Base-by-base conservation (phyloP, 345 rosid species). In the Aquilaria sinensis region DNA sequence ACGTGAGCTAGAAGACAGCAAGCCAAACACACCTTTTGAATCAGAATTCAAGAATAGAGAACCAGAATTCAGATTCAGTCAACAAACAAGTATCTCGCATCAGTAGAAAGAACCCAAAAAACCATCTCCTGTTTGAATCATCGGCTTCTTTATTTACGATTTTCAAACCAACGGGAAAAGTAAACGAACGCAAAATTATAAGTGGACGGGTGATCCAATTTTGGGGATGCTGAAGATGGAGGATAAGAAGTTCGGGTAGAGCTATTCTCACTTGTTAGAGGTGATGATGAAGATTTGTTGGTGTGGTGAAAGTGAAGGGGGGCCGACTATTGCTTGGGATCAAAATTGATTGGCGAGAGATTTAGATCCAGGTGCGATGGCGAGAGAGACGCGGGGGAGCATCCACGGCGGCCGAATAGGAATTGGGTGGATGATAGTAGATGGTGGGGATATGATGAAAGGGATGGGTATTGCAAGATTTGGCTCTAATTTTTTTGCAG, bases 331-430 rank as follows among this genome's bases (percentile, higher is more conserved):
- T 68, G 67, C 58, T 62, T 62, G 2, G 75, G 67, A 31, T 69
- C 71, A 6, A 74, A 73, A 60, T 78, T 83, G 14, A 65, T 23
- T 48, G 68, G 47, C 57, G 8, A 57, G 62, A n/a, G 85, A 72
- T 5, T 61, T 80, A 77, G 90, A 87, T 81, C 88, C 82, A 82
- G 94, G 82, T 58, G 88, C 83, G 64, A 84, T 84, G 63, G 86
- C 85, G 1, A 84, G 85, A 56, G 90, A 84, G 0, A 14, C 76
- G 86, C 10, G 80, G 68, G 0, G 83, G 63, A 5, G 65, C 59
- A n/a, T 74, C 57, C 3, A 77, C 12, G 4, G 74, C 30, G 6
- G 72, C 32, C 15, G 86, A 37, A 1, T 78, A 16, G 29, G 71
- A 23, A 23, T 23, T 23, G n/a, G 75, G 37, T 23, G 23, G 23